Evolutionary conservation across 345 rosid species (phyloP).

Genomic region (Bruguiera gymnorhiza): DNA sequence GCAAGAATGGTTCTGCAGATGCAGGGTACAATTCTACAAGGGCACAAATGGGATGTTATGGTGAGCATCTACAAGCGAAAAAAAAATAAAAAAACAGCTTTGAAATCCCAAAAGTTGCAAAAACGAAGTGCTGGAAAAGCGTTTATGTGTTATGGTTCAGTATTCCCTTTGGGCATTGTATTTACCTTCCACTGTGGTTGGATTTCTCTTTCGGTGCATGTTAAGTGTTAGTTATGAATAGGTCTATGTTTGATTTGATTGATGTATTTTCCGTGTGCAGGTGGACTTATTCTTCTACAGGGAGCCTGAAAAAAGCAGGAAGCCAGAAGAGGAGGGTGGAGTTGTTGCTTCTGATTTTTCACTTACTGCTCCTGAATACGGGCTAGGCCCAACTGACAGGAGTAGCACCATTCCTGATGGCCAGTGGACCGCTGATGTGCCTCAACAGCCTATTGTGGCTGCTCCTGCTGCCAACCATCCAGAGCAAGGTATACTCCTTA

Average conservation of each 20-base stretch:
- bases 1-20: constrained; percentile 20
- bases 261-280: constrained; percentile 5
- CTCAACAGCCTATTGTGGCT: neutral
- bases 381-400: neutral
- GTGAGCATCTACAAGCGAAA: neutral
- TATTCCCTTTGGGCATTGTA: too few relatives aligned
- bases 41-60: constrained; percentile 36
- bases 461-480: neutral
- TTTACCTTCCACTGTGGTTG: too few relatives aligned
- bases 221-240: too few relatives aligned
- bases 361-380: neutral
- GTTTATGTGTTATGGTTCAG: too few relatives aligned
- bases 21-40: constrained; percentile 8
- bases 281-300: constrained; percentile 26
- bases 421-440: neutral
- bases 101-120: too few relatives aligned
- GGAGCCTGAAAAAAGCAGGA: constrained; percentile 23
- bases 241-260: neutral
- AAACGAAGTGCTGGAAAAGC: too few relatives aligned
- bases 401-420: neutral
- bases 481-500: neutral
- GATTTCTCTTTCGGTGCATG: too few relatives aligned
- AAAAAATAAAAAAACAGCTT: too few relatives aligned
- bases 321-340: neutral
- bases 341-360: neutral